These are phyloP conservation scores for Daldinia bambusicola DNA, from an alignment of 495 filamentous ascomycete species.

Conservation along the genomic window DNA sequence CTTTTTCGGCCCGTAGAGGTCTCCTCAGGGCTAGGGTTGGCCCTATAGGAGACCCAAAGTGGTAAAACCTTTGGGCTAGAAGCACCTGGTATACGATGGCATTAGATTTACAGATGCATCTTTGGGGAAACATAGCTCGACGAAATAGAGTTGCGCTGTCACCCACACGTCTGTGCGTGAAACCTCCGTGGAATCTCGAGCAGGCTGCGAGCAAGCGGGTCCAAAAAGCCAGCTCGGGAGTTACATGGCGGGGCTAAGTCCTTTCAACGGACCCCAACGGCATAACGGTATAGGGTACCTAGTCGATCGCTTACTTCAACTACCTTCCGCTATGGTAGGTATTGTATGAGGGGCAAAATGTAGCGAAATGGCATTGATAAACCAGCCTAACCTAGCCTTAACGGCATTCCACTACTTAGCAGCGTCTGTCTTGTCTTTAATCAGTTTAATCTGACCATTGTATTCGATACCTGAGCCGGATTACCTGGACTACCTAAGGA, in stretches of 20 bases:
- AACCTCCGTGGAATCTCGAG: slow-evolving; percentile 19
- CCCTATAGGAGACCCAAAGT: neutral
- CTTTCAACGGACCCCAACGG: neutral
- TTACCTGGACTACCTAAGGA: too few relatives aligned
- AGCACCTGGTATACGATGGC: slow-evolving; percentile 1
- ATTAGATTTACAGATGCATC: neutral
- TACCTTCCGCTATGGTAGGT: slow-evolving; percentile 3
- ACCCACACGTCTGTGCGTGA: slow-evolving; percentile 38
- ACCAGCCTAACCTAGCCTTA: neutral
- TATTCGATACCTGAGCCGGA: too few relatives aligned
- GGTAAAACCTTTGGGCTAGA: neutral
- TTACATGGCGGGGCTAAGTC: neutral
- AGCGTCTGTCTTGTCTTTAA: neutral
- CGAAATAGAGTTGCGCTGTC: slow-evolving; percentile 13
- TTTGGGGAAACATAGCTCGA: neutral
- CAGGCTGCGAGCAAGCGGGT: slow-evolving; percentile 7
- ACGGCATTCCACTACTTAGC: neutral
- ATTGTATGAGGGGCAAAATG: neutral
- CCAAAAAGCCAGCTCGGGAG: neutral
- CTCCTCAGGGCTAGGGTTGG: slow-evolving; percentile 11
- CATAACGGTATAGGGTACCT: neutral
- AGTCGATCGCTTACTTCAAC: slow-evolving; percentile 4
- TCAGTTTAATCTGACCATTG: neutral
- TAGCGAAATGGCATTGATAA: neutral
- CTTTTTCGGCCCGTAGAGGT: slow-evolving; percentile 26